These are phyloP conservation scores for Dichotomocladium elegans DNA, from an alignment of 371 early-diverging fungal species.

Conservation along the genomic window DNA sequence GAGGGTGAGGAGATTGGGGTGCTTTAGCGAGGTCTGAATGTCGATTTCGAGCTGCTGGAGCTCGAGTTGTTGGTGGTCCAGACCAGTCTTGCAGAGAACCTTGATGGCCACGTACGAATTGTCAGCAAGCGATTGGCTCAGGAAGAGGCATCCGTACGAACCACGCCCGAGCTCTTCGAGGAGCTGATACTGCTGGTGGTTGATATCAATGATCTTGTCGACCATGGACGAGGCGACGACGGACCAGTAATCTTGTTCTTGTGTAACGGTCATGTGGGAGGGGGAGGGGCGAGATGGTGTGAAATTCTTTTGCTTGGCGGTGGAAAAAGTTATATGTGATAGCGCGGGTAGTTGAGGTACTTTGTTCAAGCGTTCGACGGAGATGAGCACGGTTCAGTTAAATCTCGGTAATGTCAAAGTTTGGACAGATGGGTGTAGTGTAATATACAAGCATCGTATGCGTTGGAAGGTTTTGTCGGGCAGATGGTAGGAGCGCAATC, in stretches of 20 bases:
- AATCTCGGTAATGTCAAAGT: neutral
- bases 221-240: slow-evolving; percentile 26
- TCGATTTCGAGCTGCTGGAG: slow-evolving; percentile 72
- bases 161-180: slow-evolving; percentile 56
- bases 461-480: no score
- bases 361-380: neutral
- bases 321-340: neutral
- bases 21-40: slow-evolving; percentile 62
- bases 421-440: neutral
- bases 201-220: slow-evolving; percentile 18
- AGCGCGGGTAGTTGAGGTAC: neutral
- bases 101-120: slow-evolving; percentile 60
- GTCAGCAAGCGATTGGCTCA: slow-evolving; percentile 37
- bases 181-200: slow-evolving; percentile 40
- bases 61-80: slow-evolving; percentile 51
- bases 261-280: neutral
- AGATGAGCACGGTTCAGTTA: neutral
- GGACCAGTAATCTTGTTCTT: slow-evolving; percentile 25
- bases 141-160: slow-evolving; percentile 55
- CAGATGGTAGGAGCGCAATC: neutral
- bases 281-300: no score
- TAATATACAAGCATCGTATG: neutral
- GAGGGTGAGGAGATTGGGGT: slow-evolving; percentile 60
- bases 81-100: slow-evolving; percentile 62
- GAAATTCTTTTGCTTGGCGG: neutral